phyloP scores from a whole-genome alignment of 495 filamentous ascomycete species.

The Penicillium samsonianum region DNA sequence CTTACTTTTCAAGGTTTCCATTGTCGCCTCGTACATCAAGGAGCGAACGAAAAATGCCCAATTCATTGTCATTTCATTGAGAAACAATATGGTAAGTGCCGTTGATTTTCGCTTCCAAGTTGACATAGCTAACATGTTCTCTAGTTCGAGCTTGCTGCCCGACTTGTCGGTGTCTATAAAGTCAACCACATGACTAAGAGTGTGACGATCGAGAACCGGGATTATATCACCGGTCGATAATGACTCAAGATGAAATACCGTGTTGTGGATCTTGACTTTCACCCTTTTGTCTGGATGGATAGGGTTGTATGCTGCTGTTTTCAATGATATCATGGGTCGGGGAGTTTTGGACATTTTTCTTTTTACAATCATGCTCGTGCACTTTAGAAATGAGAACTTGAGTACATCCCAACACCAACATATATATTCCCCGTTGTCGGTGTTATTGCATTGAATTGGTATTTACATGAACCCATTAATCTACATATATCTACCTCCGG shows the following conservation, averaged over 20 bases:
- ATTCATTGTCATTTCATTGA: constrained; percentile 95
- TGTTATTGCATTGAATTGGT: background rate
- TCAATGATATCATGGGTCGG: constrained; percentile 35
- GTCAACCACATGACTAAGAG: constrained; percentile 99
- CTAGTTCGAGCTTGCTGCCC: constrained; percentile 86
- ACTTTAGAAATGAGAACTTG: constrained; percentile 1
- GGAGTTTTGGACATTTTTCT: constrained; percentile 22
- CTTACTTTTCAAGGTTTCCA: constrained; percentile 70
- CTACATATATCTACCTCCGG: constrained; percentile 19
- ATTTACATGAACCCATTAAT: background rate
- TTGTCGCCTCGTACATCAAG: constrained; percentile 98
- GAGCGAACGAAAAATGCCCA: constrained; percentile 98
- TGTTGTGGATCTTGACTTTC: constrained; percentile 11
- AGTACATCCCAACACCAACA: background rate
- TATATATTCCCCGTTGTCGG: background rate
- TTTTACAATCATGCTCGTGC: constrained; percentile 7
- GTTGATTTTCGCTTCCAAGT: background rate
- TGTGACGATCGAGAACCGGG: constrained; percentile 89
- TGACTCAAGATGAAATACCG: constrained; percentile 20
- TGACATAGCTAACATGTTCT: constrained; percentile 15
- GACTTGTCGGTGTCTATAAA: constrained; percentile 96
- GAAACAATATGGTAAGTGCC: constrained; percentile 84
- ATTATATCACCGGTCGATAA: constrained; percentile 65
- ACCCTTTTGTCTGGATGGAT: constrained; percentile 26
- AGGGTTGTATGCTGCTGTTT: constrained; percentile 24